These are phyloP conservation scores for Tetrahymena malaccensis DNA, from an alignment of 73 alveolate genomes.

Conservation along the genomic window DNA sequence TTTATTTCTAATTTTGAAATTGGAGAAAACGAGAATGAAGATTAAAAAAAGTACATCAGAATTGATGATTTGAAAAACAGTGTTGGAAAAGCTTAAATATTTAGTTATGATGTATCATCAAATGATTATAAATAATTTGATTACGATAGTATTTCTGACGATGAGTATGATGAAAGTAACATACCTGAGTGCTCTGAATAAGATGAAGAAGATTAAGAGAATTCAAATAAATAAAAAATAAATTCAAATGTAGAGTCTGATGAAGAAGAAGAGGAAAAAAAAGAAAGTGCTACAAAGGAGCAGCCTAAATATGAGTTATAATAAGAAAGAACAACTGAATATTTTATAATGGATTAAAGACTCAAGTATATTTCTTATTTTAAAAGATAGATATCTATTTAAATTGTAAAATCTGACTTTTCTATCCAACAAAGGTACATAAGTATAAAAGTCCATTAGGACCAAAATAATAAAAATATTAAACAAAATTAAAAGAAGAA, in stretches of 20 bases:
- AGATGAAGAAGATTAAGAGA: background rate
- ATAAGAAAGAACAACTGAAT: background rate
- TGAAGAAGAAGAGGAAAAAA: background rate
- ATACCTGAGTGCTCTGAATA: background rate
- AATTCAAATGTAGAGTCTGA: background rate
- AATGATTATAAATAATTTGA: background rate
- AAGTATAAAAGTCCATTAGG: background rate
- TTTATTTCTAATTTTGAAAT: background rate
- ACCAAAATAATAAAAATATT: background rate
- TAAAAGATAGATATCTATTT: background rate
- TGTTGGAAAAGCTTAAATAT: background rate
- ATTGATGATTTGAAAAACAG: background rate
- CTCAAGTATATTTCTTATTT: background rate
- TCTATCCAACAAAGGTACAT: background rate
- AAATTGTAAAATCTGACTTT: background rate
- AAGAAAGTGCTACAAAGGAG: background rate
- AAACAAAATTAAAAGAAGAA: background rate
- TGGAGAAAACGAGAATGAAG: background rate
- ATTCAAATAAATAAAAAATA: background rate
- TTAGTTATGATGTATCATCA: background rate
- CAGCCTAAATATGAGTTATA: background rate
- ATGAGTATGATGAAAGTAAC: background rate
- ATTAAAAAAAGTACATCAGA: background rate
- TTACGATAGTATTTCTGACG: background rate
- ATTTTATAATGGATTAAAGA: background rate